Conservation (phyloP, 805 yeast species). For the Sugiyamaella valdiviana region DNA sequence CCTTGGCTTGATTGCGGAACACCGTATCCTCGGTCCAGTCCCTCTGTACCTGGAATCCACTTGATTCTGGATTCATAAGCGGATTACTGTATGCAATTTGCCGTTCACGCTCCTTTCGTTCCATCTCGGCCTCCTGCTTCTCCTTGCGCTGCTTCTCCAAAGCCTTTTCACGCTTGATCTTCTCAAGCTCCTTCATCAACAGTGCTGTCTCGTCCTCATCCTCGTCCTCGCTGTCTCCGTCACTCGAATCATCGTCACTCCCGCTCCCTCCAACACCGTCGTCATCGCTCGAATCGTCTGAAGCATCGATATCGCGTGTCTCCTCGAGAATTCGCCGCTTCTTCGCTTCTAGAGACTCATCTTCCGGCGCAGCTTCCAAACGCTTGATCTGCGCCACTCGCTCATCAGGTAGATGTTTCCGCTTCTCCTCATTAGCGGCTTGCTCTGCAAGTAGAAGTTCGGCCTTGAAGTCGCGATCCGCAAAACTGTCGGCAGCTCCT, state of each 20-base stretch:
- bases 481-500: conserved; percentile 24
- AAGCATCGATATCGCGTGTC: conserved; percentile 3
- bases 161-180: conserved; percentile 31
- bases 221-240: conserved; percentile 24
- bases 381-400: conserved; percentile 18
- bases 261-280: conserved; percentile 13
- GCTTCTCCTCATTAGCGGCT: conserved; percentile 10
- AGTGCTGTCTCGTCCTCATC: conserved; percentile 31
- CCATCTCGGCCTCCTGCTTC: conserved; percentile 17
- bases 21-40: conserved; percentile 34
- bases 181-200: conserved; percentile 30
- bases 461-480: conserved; percentile 4
- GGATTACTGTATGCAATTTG: conserved; percentile 32
- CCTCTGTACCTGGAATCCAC: conserved; percentile 22
- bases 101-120: conserved; percentile 20
- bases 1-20: conserved; percentile 31
- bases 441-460: conserved; percentile 10
- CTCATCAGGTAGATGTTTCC: conserved; percentile 21
- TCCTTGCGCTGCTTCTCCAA: conserved; percentile 22
- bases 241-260: conserved; percentile 16
- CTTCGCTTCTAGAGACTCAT: conserved; percentile 15
- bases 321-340: conserved; percentile 13
- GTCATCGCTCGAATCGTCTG: conserved; percentile 8
- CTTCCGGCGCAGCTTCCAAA: conserved; percentile 10
- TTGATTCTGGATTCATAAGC: conserved; percentile 20